Evolutionary conservation across 2,329 filamentous ascomycete genomes (phyloP), one percentile per base, ranked within the genome.

Genomic region (Cladorrhinum sp.): DNA sequence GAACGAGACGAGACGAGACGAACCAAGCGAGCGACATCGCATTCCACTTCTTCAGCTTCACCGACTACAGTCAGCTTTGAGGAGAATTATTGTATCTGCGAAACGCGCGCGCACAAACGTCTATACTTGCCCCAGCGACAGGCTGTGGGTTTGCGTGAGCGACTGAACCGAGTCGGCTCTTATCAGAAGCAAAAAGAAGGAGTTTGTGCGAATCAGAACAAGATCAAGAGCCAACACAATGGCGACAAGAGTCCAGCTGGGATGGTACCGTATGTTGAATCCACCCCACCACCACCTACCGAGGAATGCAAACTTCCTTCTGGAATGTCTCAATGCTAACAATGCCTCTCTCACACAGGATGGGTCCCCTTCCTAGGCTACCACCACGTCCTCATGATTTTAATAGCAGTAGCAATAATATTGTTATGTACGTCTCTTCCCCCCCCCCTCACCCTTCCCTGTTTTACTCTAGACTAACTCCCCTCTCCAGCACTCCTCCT

Each of bases 331-430:
- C 14, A 20, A 46, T 18, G 39, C 60, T 64, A 48, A 66, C 57
- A 20, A 46, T 46, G 46, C 30, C 33, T 28, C 14, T 52, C 36
- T 54, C 39, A 54, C 39, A 54, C 64, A 87, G 86, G 85, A 72
- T 85, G 83, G 69, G 77, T 89, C 73, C 87, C 87, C 67, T 89
- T 89, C 73, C 80, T 89, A 62, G 87, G 87, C 67, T 89, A 89
- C 72, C 87, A 89, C 73, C 86, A 99, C 86, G 89, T 98, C 67
- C 85, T 99, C 75, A 99, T 99, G 95, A 92, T 99, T 70, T 80
- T 99, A 67, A 96, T 99, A 72, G 93, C 91, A 59, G 80, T 97
- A 62, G 86, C 93, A 51, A 96, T 99, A 72, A 96, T 99, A 75
- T 81, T 99, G 73, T 82, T 99, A 67, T 98, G 93, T 96, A 81